A percentile compares a stretch with the other conserved stretches of the same genome.
phyloP scores from a whole-genome alignment of 2,329 filamentous ascomycete genomes.

The Aureobasidium subglaciale region DNA sequence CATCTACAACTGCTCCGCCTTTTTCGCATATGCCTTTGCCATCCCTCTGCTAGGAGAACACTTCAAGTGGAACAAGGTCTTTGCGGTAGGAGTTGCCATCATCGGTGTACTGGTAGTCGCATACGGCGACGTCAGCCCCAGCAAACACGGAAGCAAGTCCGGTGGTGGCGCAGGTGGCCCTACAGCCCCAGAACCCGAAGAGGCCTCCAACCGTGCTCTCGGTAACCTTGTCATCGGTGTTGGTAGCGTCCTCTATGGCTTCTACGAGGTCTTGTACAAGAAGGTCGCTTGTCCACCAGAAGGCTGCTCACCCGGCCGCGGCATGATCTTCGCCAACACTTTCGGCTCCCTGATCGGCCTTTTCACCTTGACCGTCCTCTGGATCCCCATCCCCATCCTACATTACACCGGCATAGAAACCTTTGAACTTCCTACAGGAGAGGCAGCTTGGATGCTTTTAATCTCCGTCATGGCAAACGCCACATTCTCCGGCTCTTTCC shows the following conservation, averaged over 20 bases:
- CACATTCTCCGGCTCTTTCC: slow-evolving; percentile 84
- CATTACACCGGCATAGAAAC: slow-evolving; percentile 71
- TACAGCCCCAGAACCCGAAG: slow-evolving; percentile 39
- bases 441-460: slow-evolving; percentile 71
- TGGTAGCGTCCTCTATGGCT: slow-evolving; percentile 85
- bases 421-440: slow-evolving; percentile 73
- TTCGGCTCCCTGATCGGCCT: slow-evolving; percentile 80
- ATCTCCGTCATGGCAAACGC: slow-evolving; percentile 82
- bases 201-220: slow-evolving; percentile 61
- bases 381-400: slow-evolving; percentile 82
- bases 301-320: slow-evolving; percentile 73
- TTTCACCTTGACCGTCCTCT: slow-evolving; percentile 81
- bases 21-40: slow-evolving; percentile 96
- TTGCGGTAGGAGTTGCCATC: slow-evolving; percentile 82
- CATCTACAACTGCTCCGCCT: slow-evolving; percentile 98
- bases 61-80: slow-evolving; percentile 72
- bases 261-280: slow-evolving; percentile 98
- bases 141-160: slow-evolving; percentile 49
- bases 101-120: slow-evolving; percentile 88
- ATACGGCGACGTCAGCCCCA: slow-evolving; percentile 63
- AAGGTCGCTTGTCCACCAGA: slow-evolving; percentile 87
- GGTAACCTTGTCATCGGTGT: slow-evolving; percentile 90
- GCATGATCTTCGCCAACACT: slow-evolving; percentile 90
- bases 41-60: slow-evolving; percentile 84
- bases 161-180: slow-evolving; percentile 46